Base-by-base conservation (phyloP, 441 rosid genomes). In the Croton setiger region DNA sequence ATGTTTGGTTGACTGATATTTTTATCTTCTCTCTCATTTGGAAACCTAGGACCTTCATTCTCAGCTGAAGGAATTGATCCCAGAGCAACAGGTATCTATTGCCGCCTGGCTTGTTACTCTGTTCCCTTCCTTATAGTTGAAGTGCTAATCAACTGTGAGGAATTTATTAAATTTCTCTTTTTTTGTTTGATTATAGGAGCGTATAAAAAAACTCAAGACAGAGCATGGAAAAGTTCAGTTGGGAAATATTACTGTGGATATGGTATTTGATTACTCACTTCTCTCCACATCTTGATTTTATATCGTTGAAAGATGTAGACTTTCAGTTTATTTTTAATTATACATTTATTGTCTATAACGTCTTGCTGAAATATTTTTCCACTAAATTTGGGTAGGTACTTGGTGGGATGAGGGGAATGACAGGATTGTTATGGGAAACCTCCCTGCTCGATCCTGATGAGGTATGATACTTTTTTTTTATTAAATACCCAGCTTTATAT, bases 381-480 rank as follows among this genome's bases (percentile, higher is more conserved):
- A 31, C 56, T 68, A 68, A 58, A 60, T 71, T 23, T 74, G 69
- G 67, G 67, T 79, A 95, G 99, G 98, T 95, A 57, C 83, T 92
- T 60, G 96, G 99, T 61, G 98, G 99, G 66, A 95, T 95, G 99
- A 88, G 99, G 82, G 98, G 99, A 80, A 95, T 95, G 99, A 87
- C 94, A 47, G 96, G 99, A 58, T 70, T 95, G 71, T 86, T 92
- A n/a, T 92, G 99, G 99, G 98, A 92, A 82, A 92, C 97, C 69
- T 95, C 98, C 37, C 82, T 95, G 69, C 98, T 95, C 52, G 99
- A 95, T 75, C 88, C 98, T 7, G 96, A 95, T 47, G 97, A 92
- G 96, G 98, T 94, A 71, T 61, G 53, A 58, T 55, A 10, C 68
- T 59, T 36, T 49, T 49, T 62, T 17, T 43, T 45, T 20, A n/a